Base-by-base conservation (phyloP, 2,329 filamentous ascomycete species). In the Cryphonectria carpinicola region DNA sequence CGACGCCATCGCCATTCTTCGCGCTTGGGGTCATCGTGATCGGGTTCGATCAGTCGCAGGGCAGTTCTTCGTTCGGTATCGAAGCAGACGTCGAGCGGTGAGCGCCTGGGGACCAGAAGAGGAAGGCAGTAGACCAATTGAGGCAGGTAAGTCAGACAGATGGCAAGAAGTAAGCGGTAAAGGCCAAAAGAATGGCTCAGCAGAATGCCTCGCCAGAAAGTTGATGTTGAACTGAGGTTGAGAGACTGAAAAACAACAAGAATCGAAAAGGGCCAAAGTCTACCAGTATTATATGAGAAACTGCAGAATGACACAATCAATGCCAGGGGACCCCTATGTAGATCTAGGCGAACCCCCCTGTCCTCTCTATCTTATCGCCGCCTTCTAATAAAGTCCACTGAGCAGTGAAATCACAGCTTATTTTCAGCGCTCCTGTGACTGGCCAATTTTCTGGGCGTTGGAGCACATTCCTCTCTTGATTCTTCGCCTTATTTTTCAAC, bases 1-100 rank as follows among this genome's bases (percentile, higher is more conserved):
- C 61, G 35, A n/a, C 19, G 28, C 35, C 64, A 46, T 71, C 70
- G 60, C 39, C 41, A 19, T 70, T 63, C 14, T 65, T 60, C 17
- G 71, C 65, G 56, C 70, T 73, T 46, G 67, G 71, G 28, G 67
- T 63, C 71, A 73, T 73, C 19, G 17, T 66, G 60, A 7, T 32
- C 17, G 3, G 49, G 25, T 11, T 52, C 14, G 14, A 4, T 22
- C 25, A 28, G 11, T 19, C 43, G 43, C 28, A 32, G 11, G 32
- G 58, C 35, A 37, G 11, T 14, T 39, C 4, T 58, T 28, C 25
- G 25, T 32, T 25, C 28, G 25, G 28, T 56, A 13, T 56, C 52
- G n/a, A 11, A 22, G 52, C 28, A 13, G n/a, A 7, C 52, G 54
- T 17, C 37, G 58, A 19, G 58, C 58, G 58, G 58, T 61, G 32